Conservation (phyloP, 768 basidiomycete genomes). For the Krasilnikovozyma curviuscula region DNA sequence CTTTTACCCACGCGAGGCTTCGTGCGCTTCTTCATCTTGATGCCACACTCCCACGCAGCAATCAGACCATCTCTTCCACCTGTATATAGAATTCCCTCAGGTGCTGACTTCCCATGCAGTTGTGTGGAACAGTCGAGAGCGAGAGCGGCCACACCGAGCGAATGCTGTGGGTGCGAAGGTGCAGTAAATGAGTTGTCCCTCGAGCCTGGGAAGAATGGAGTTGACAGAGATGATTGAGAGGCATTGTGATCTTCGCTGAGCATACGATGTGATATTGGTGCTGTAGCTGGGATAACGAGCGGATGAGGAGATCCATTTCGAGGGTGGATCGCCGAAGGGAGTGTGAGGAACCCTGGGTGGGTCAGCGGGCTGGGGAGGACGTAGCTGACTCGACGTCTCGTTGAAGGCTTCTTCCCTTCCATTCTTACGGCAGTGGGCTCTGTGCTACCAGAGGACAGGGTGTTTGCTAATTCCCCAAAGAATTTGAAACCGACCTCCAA, state of each 20-base stretch:
- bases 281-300: conserved; percentile 34
- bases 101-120: conserved; percentile 40
- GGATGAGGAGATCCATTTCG: conserved; percentile 53
- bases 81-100: conserved; percentile 75
- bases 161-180: conserved; percentile 50
- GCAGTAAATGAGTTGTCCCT: neutral
- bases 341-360: conserved; percentile 42
- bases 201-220: conserved; percentile 12
- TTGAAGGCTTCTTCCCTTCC: too few species aligned
- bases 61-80: conserved; percentile 76
- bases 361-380: conserved; percentile 56
- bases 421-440: too few species aligned
- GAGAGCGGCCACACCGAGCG: conserved; percentile 68
- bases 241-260: conserved; percentile 6
- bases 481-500: too few species aligned
- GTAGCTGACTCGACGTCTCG: conserved; percentile 51
- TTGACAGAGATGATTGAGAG: conserved; percentile 18
- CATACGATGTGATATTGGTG: conserved; percentile 13
- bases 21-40: conserved; percentile 39
- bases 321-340: conserved; percentile 46
- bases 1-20: conserved; percentile 18
- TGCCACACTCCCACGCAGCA: conserved; percentile 66
- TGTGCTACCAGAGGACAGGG: too few species aligned
- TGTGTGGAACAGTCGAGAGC: conserved; percentile 68
- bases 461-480: too few species aligned